Percentiles rank a stretch among this genome's conserved stretches.
Evolutionary conservation across 371 early-diverging fungal genomes (phyloP).

Genomic region (Mortierella polycephala): DNA sequence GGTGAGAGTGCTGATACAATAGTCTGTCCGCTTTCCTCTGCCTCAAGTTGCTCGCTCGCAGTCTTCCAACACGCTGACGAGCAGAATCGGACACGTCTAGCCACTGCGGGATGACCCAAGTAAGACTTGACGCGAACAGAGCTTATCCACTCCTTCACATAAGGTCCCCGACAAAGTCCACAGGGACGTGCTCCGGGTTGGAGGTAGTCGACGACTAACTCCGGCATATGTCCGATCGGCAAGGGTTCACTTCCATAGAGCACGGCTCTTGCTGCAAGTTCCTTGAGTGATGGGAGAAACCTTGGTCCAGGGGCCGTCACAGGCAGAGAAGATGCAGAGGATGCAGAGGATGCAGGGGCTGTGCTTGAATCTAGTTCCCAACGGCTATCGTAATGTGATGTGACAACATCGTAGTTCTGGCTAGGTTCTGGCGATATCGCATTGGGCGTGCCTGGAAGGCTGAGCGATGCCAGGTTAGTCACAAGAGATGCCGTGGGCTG

Average conservation of each 20-base stretch:
- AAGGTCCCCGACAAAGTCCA: slow-evolving; percentile 61
- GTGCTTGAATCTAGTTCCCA: background rate
- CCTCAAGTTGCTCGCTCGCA: slow-evolving; percentile 45
- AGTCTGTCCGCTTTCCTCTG: slow-evolving; percentile 18
- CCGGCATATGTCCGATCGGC: slow-evolving; percentile 51
- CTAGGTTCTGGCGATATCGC: background rate
- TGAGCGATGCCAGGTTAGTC: background rate
- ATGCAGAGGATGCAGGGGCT: slow-evolving; percentile 9
- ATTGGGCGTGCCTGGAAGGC: background rate
- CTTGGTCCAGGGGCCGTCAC: slow-evolving; percentile 21
- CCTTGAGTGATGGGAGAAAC: slow-evolving; percentile 35
- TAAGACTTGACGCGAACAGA: slow-evolving; percentile 70
- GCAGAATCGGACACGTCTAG: slow-evolving; percentile 67
- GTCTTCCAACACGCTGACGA: slow-evolving; percentile 61
- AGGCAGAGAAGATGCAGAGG: slow-evolving; percentile 11
- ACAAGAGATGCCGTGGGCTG: background rate
- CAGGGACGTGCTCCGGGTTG: slow-evolving; percentile 60
- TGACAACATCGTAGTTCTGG: background rate
- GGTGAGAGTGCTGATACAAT: slow-evolving; percentile 1
- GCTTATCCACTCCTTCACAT: slow-evolving; percentile 72
- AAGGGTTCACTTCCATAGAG: slow-evolving; percentile 23
- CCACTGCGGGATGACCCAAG: slow-evolving; percentile 70
- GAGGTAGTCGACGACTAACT: slow-evolving; percentile 59
- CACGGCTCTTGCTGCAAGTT: slow-evolving; percentile 33
- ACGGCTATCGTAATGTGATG: background rate